Conservation (phyloP, 441 rosid genomes). For the Populus hybrid region DNA sequence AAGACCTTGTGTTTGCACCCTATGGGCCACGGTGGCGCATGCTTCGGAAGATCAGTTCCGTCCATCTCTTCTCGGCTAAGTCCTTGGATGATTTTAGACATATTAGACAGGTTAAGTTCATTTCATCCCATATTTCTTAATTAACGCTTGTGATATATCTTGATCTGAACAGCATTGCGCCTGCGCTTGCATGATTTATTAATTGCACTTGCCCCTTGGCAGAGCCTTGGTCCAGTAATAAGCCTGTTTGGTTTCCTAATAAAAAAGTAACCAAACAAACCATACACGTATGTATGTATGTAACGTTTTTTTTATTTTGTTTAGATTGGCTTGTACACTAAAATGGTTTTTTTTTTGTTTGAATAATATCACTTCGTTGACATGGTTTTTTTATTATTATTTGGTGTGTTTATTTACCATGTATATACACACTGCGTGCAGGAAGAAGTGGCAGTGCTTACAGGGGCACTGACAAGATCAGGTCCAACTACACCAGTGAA, state of each 20-base stretch:
- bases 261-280: too few species aligned
- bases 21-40: constrained; percentile 82
- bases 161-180: neutral
- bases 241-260: neutral
- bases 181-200: too few species aligned
- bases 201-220: neutral
- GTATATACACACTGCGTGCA: constrained; percentile 4
- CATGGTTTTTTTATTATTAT: neutral
- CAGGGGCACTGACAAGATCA: constrained; percentile 37
- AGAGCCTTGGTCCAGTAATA: neutral
- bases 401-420: neutral
- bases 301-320: too few species aligned
- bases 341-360: too few species aligned
- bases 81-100: constrained; percentile 69
- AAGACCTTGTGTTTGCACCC: constrained; percentile 83
- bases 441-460: constrained; percentile 54
- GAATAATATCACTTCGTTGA: too few species aligned
- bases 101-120: constrained; percentile 55
- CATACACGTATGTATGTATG: too few species aligned
- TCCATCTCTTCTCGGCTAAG: constrained; percentile 74
- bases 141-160: neutral
- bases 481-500: constrained; percentile 32
- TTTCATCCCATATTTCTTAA: neutral
- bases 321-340: too few species aligned
- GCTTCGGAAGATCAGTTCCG: constrained; percentile 66